These are phyloP conservation scores for Keithomyces neogunnii DNA, from an alignment of 2,329 filamentous ascomycete genomes.

Conservation along the genomic window DNA sequence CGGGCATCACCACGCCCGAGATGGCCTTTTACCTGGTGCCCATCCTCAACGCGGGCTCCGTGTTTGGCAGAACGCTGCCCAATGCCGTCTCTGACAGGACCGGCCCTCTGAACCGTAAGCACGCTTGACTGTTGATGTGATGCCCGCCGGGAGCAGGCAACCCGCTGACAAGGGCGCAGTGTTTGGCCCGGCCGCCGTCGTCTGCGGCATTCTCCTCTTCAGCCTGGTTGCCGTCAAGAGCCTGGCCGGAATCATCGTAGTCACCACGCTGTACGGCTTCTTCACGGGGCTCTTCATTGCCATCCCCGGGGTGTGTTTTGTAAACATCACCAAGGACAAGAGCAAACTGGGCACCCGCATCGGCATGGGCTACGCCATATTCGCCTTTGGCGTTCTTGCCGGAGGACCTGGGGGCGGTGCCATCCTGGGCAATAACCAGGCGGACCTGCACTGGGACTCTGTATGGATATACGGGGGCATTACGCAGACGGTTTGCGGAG, in stretches of 20 bases:
- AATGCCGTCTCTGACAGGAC: background rate
- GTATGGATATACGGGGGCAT: background rate
- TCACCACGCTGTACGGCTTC: conserved; percentile 35
- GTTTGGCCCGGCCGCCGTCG: background rate
- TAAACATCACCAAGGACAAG: conserved; percentile 27
- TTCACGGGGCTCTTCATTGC: conserved; percentile 36
- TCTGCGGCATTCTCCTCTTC: background rate
- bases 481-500: background rate
- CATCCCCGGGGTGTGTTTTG: conserved; percentile 32
- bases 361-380: conserved; percentile 23
- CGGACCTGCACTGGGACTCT: background rate
- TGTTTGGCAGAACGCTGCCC: background rate
- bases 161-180: background rate
- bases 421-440: conserved; percentile 4
- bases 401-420: conserved; percentile 34
- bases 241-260: conserved; percentile 29
- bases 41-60: conserved; percentile 41
- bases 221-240: background rate
- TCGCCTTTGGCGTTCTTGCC: conserved; percentile 39
- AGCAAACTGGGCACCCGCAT: conserved; percentile 24
- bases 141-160: too few relatives aligned
- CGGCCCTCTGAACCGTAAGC: background rate
- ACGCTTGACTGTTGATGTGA: background rate
- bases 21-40: conserved; percentile 34
- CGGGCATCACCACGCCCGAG: conserved; percentile 26